phyloP scores from a whole-genome alignment of 2,329 filamentous ascomycete genomes.

The Pseudogymnoascus sp. region DNA sequence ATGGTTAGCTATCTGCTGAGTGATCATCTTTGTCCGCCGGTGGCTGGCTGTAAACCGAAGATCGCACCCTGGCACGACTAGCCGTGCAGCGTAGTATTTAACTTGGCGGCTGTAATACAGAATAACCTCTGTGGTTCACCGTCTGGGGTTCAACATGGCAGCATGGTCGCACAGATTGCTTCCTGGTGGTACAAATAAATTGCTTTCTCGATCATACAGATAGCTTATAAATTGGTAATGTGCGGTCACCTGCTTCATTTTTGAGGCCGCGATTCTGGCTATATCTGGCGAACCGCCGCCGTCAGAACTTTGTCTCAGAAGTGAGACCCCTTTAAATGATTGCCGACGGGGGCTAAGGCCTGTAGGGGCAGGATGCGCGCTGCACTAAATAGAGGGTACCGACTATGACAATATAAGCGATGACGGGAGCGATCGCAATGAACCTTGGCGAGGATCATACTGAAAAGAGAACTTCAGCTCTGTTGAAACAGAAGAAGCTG shows the following conservation, averaged over 20 bases:
- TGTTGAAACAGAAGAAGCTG: background rate
- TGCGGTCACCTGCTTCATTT: background rate
- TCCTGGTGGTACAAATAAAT: background rate
- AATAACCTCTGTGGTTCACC: background rate
- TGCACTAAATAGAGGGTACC: background rate
- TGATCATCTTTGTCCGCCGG: background rate
- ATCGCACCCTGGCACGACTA: background rate
- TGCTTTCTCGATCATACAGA: background rate
- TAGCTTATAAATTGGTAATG: background rate
- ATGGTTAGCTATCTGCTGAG: background rate
- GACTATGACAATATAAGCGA: background rate
- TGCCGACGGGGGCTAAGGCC: background rate
- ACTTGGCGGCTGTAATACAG: background rate
- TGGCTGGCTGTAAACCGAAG: conserved; percentile 4
- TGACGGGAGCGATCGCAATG: background rate
- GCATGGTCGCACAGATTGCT: background rate
- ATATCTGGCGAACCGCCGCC: background rate
- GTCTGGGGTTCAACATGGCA: background rate
- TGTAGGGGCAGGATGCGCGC: background rate
- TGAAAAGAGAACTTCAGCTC: background rate
- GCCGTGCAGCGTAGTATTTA: background rate
- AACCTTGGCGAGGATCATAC: background rate
- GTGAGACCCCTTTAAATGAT: background rate
- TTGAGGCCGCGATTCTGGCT: background rate
- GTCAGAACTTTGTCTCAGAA: background rate